Evolutionary conservation across 768 basidiomycete species (phyloP), one percentile per base, ranked within the genome.

Genomic region (Amyloporia xantha): DNA sequence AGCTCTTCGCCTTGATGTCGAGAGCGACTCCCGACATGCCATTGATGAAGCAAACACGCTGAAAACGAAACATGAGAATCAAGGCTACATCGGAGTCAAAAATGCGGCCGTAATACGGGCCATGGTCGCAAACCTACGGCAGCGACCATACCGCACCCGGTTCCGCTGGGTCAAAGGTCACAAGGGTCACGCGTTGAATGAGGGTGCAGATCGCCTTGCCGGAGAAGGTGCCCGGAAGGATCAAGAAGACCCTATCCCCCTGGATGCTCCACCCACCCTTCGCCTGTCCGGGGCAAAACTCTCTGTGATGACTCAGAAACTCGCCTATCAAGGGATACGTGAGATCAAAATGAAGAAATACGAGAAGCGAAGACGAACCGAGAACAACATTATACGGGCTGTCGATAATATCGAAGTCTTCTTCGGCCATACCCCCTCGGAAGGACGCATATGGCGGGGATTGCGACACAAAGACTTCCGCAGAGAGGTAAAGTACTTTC

Each of bases 21-120:
- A 47, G 2, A 62, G 41, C 4, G 61, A 68, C 56, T 66, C 62
- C 0, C 45, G 46, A 49, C 51, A 63, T 24, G 47, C 43, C 1
- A 54, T 64, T 4, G 50, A n/a, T n/a, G n/a, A n/a, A n/a, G n/a
- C n/a, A n/a, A n/a, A n/a, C n/a, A n/a, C n/a, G n/a, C n/a, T n/a
- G n/a, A n/a, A n/a, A n/a, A n/a, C n/a, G n/a, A n/a, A n/a, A n/a
- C n/a, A n/a, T n/a, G n/a, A n/a, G n/a, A n/a, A n/a, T n/a, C n/a
- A n/a, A n/a, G n/a, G n/a, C n/a, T n/a, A n/a, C n/a, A n/a, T n/a
- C n/a, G n/a, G n/a, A n/a, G n/a, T n/a, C n/a, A n/a, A n/a, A n/a
- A n/a, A n/a, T n/a, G n/a, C n/a, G n/a, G n/a, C n/a, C n/a, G n/a
- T n/a, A n/a, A n/a, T n/a, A 64, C 5, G 59, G 45, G 0, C 25